These are phyloP conservation scores for Plenodomus tracheiphilus DNA, from an alignment of 2,329 filamentous ascomycete genomes.

Conservation along the genomic window DNA sequence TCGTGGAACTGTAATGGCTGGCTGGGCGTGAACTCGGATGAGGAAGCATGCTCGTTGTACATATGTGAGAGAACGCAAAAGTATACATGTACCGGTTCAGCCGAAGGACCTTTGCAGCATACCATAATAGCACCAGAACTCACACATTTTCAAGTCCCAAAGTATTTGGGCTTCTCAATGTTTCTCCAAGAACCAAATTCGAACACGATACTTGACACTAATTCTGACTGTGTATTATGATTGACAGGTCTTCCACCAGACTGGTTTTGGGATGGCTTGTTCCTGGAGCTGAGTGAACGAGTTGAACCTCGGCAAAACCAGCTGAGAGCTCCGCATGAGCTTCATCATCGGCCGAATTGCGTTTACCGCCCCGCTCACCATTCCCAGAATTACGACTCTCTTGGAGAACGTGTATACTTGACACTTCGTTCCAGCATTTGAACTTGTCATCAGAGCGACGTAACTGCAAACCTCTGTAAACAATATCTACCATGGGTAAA, in stretches of 20 bases:
- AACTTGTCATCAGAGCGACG: not conserved
- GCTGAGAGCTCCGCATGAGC: slow-evolving; percentile 27
- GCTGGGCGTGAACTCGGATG: not conserved
- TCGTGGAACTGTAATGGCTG: not conserved
- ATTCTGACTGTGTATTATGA: no score
- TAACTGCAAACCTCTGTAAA: not conserved
- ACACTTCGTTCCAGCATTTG: not conserved
- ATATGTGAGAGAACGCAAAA: not conserved
- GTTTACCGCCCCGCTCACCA: slow-evolving; percentile 33
- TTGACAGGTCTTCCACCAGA: not conserved
- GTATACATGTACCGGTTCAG: not conserved
- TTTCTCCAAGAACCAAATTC: no score
- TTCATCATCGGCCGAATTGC: slow-evolving; percentile 16
- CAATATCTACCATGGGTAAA: slow-evolving; percentile 34
- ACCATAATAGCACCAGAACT: not conserved
- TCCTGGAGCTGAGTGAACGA: slow-evolving; percentile 17
- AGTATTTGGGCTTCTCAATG: not conserved
- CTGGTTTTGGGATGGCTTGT: slow-evolving; percentile 9
- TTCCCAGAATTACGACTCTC: slow-evolving; percentile 13
- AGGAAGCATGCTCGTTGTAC: not conserved
- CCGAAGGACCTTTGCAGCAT: not conserved
- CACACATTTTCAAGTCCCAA: not conserved
- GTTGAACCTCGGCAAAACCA: slow-evolving; percentile 40
- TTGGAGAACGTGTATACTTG: not conserved
- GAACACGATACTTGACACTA: no score